A percentile compares a stretch with the other conserved stretches of the same genome.
These are phyloP conservation scores for Coleophoma cylindrospora DNA, from an alignment of 2,329 filamentous ascomycete species.

Conservation along the genomic window DNA sequence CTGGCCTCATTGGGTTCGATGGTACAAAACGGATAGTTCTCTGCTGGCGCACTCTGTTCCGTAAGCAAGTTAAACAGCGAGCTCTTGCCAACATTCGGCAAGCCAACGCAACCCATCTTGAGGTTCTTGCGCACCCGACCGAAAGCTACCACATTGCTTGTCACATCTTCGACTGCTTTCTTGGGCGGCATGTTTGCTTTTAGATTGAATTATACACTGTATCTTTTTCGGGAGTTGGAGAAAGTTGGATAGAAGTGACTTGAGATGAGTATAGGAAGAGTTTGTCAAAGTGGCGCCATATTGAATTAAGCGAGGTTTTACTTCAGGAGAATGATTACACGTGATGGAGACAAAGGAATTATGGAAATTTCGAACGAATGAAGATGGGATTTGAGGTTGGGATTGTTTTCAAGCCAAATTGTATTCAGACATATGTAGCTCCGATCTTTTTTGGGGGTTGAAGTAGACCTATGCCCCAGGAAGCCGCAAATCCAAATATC, in stretches of 20 bases:
- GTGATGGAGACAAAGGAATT: too few relatives aligned
- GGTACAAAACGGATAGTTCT: slow-evolving; percentile 41
- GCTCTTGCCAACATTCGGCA: slow-evolving; percentile 41
- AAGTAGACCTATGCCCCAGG: too few relatives aligned
- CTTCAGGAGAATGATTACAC: too few relatives aligned
- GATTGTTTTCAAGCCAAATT: too few relatives aligned
- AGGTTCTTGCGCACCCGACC: slow-evolving; percentile 38
- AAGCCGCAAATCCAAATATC: too few relatives aligned
- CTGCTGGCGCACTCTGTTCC: slow-evolving; percentile 38
- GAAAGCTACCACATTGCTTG: slow-evolving; percentile 39
- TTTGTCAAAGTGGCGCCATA: background rate
- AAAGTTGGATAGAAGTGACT: background rate
- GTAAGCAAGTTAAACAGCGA: slow-evolving; percentile 40
- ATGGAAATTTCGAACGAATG: too few relatives aligned
- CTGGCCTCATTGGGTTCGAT: slow-evolving; percentile 42
- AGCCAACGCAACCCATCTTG: slow-evolving; percentile 41
- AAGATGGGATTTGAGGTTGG: too few relatives aligned
- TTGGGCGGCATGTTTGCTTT: slow-evolving; percentile 33
- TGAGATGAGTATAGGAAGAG: background rate
- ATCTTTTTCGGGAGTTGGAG: background rate
- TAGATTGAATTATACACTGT: background rate
- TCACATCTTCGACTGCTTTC: slow-evolving; percentile 31
- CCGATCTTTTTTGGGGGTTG: too few relatives aligned
- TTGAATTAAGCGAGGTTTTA: background rate
- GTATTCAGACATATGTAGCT: too few relatives aligned